Percentiles rank a stretch among this genome's conserved stretches.
Conservation (phyloP, 805 yeast genomes). For the Debaryomyces hansenii region DNA sequence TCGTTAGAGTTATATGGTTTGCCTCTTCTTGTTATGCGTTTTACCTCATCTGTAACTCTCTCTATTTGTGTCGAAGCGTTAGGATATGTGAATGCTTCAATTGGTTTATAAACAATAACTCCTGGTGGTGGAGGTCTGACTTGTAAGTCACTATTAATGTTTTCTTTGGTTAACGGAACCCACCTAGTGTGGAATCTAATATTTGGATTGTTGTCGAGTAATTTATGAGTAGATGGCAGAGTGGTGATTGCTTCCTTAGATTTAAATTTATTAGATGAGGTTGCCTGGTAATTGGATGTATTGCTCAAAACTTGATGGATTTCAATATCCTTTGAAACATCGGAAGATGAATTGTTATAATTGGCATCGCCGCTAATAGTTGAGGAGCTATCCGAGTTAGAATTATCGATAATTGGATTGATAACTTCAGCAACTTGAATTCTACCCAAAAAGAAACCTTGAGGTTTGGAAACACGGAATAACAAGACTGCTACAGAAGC, state of each 20-base stretch:
- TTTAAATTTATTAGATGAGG: conserved; percentile 21
- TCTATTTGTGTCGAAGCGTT: conserved; percentile 78
- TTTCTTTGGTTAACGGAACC: conserved; percentile 59
- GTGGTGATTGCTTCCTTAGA: conserved; percentile 8
- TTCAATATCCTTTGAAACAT: conserved; percentile 33
- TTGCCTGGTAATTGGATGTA: conserved; percentile 23
- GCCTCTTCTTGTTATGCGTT: conserved; percentile 61
- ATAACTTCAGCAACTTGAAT: conserved; percentile 70
- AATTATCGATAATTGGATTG: conserved; percentile 51
- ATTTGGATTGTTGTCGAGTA: conserved; percentile 27
- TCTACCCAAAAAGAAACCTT: conserved; percentile 80
- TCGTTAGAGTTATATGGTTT: conserved; percentile 34
- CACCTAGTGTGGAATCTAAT: conserved; percentile 58
- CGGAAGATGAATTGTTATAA: conserved; percentile 6
- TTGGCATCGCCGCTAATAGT: neutral
- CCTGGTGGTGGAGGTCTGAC: conserved; percentile 88
- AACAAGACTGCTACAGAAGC: conserved; percentile 77
- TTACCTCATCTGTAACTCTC: conserved; percentile 64
- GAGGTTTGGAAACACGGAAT: conserved; percentile 75
- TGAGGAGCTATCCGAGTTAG: conserved; percentile 12
- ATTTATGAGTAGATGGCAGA: conserved; percentile 20
- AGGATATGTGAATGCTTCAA: conserved; percentile 80
- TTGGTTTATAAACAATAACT: conserved; percentile 78
- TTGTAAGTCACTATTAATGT: conserved; percentile 54
- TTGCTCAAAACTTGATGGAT: conserved; percentile 44